These are phyloP conservation scores for Delonix regia DNA, from an alignment of 306 rosid genomes.

Conservation along the genomic window DNA sequence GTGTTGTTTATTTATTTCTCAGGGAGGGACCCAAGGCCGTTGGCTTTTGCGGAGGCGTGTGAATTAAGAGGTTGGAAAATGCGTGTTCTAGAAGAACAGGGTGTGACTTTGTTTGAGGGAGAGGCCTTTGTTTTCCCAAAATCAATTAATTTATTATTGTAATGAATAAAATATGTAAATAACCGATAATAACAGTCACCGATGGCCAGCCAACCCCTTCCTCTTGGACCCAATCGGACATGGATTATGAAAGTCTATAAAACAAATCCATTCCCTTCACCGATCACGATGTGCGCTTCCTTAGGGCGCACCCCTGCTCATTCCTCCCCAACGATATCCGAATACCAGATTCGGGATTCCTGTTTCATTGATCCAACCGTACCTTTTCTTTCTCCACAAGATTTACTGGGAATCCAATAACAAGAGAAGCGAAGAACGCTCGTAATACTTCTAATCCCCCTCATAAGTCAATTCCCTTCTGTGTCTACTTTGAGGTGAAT, in stretches of 20 bases:
- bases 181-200: background rate
- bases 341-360: slow-evolving; percentile 30
- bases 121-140: too few relatives aligned
- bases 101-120: too few relatives aligned
- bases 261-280: background rate
- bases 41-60: too few relatives aligned
- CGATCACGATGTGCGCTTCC: slow-evolving; percentile 14
- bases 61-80: too few relatives aligned
- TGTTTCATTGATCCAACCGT: slow-evolving; percentile 41
- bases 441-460: slow-evolving; percentile 2
- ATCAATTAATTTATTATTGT: too few relatives aligned
- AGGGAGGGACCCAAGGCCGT: too few relatives aligned
- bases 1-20: too few relatives aligned
- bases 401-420: background rate
- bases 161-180: background rate
- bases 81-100: too few relatives aligned
- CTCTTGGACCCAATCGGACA: background rate
- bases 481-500: slow-evolving; percentile 33
- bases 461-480: background rate
- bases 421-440: background rate
- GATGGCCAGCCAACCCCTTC: background rate
- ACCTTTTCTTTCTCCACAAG: background rate
- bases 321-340: background rate
- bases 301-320: slow-evolving; percentile 13
- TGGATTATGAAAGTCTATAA: background rate